Base-by-base conservation (phyloP, 176 grass and related monocot species). In the Alloteropsis semialata region DNA sequence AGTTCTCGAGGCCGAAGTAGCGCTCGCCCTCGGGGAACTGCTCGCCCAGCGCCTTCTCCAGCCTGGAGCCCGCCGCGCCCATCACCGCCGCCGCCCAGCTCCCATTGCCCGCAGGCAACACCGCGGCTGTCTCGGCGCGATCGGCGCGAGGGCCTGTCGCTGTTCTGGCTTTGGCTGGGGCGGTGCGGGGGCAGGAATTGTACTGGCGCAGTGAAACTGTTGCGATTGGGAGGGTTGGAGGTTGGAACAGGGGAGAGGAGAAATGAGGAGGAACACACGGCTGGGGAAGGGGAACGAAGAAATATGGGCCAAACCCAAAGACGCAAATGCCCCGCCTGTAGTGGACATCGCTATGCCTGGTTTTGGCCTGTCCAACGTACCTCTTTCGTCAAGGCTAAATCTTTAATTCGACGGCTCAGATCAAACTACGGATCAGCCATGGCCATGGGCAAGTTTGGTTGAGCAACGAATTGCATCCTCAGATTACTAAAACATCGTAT, bases 1-100 rank as follows among this genome's bases (percentile, higher is more conserved):
- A 98, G 89, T 98, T 98, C 69, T 98, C 95, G 74, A 98, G 95
- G 41, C 95, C 95, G 69, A 97, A 98, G 87, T 98, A 98, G n/a
- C 95, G 90, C 92, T 95, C 95, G 49, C 95, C 95, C 81, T 98
- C 95, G 54, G 95, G 95, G 75, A 98, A 95, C 84, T 98, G 95
- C 81, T 95, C 92, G 49, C 92, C 95, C 79, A 98, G 93, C 64
- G 84, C 92, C 90, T 98, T 98, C 95, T 98, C 95, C 65, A 98
- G 88, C 92, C 93, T 95, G 15, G 95, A 98, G 83, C 95, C 74
- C 88, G 92, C 92, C 58, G 95, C 92, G 85, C 95, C 95, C 95
- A 98, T 98, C 95, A 98, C 86, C 84, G 86, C 82, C 82, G 14
- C 65, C 58, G 49, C 33, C 37, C 90, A 77, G 74, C 78, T 87